These are phyloP conservation scores for Tulasnella sp. DNA, from an alignment of 768 basidiomycete species.

Conservation along the genomic window DNA sequence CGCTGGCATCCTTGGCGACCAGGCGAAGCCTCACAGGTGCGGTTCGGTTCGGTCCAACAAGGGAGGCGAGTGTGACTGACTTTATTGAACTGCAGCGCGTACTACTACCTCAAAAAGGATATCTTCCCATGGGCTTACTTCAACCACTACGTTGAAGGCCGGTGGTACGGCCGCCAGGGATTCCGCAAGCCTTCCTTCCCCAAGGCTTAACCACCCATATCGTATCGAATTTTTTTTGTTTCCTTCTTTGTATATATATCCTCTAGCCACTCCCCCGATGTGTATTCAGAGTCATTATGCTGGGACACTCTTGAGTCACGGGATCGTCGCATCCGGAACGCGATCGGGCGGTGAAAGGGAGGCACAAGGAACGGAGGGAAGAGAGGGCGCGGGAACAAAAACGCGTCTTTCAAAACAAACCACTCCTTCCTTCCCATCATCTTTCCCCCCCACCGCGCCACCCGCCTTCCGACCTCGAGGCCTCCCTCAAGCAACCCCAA, in stretches of 20 bases:
- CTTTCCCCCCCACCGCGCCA: not conserved
- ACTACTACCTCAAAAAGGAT: constrained; percentile 83
- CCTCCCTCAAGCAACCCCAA: not conserved
- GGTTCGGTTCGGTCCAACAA: not conserved
- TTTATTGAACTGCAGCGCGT: constrained; percentile 34
- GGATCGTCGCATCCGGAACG: too few relatives aligned
- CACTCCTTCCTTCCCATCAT: not conserved
- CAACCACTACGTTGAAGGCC: constrained; percentile 44
- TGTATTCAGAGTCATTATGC: not conserved
- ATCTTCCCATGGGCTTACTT: constrained; percentile 70
- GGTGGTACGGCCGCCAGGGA: constrained; percentile 40
- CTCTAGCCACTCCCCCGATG: not conserved
- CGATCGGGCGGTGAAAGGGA: too few relatives aligned
- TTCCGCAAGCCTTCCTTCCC: constrained; percentile 30
- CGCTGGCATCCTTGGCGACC: constrained; percentile 45
- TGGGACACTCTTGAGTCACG: not conserved
- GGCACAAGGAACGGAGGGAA: too few relatives aligned
- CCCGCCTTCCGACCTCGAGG: not conserved
- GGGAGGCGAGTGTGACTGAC: not conserved
- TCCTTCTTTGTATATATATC: not conserved
- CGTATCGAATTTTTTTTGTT: not conserved
- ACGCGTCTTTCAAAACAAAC: not conserved
- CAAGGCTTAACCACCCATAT: not conserved
- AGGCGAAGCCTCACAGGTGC: constrained; percentile 63
- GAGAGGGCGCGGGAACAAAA: not conserved